Conservation (phyloP, 2,329 filamentous ascomycete genomes). For the Claviceps cyperi region DNA sequence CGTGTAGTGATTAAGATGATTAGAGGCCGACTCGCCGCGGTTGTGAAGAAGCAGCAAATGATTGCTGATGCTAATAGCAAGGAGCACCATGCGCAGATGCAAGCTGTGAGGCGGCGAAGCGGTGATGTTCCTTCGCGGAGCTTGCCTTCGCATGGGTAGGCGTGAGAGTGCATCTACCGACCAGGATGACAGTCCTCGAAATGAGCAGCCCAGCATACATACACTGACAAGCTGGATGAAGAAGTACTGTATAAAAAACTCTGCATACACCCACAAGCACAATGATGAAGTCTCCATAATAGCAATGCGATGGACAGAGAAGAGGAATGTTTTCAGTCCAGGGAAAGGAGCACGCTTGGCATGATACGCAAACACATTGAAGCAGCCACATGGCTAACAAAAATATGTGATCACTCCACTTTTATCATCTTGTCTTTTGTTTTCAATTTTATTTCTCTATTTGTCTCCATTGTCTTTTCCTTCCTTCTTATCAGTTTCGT, state of each 20-base stretch:
- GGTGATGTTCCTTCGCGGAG: constrained; percentile 42
- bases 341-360: not conserved
- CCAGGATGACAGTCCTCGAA: no score
- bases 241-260: not conserved
- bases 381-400: constrained; percentile 3
- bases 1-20: constrained; percentile 48
- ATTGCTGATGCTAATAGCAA: constrained; percentile 43
- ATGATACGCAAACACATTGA: not conserved
- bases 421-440: not conserved
- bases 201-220: no score
- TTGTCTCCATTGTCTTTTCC: not conserved
- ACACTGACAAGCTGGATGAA: not conserved
- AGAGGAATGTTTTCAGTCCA: not conserved
- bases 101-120: constrained; percentile 33
- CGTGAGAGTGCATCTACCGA: constrained; percentile 9
- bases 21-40: constrained; percentile 35
- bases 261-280: not conserved
- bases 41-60: constrained; percentile 46
- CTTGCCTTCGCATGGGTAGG: constrained; percentile 32
- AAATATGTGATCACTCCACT: not conserved
- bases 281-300: not conserved
- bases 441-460: not conserved
- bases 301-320: not conserved
- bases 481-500: not conserved
- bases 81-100: constrained; percentile 29